Evolutionary conservation across 1,284 basidiomycete genomes (phyloP).

Genomic region (Bjerkandera adusta): DNA sequence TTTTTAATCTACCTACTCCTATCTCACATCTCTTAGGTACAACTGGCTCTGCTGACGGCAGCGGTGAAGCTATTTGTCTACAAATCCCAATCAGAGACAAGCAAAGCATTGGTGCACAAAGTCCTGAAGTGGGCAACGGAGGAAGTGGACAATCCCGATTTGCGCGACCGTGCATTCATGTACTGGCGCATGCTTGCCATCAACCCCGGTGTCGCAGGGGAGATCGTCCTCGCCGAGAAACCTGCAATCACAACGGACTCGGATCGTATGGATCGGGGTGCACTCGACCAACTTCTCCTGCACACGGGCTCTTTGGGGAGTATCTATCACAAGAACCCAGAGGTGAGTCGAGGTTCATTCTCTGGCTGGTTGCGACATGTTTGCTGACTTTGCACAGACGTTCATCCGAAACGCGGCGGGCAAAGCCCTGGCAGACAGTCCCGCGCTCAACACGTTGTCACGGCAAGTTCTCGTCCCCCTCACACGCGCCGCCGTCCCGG

Average conservation of each 20-base stretch:
- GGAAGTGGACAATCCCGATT: conserved; percentile 95
- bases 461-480: conserved; percentile 68
- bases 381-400: conserved; percentile 47
- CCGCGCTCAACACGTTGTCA: conserved; percentile 74
- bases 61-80: conserved; percentile 97
- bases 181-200: conserved; percentile 98
- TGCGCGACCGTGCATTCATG: conserved; percentile 97
- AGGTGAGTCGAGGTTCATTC: conserved; percentile 44
- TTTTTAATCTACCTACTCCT: not conserved
- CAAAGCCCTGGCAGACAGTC: conserved; percentile 72
- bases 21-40: conserved; percentile 61
- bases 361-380: conserved; percentile 6
- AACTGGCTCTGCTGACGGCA: conserved; percentile 93
- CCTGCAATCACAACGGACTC: conserved; percentile 98
- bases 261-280: conserved; percentile 94
- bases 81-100: conserved; percentile 80
- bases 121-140: conserved; percentile 98
- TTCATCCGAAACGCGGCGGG: conserved; percentile 80
- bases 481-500: conserved; percentile 48
- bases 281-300: conserved; percentile 84
- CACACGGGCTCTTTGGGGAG: conserved; percentile 84
- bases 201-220: conserved; percentile 86
- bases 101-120: conserved; percentile 91
- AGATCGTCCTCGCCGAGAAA: conserved; percentile 93
- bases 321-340: conserved; percentile 88